phyloP scores from a whole-genome alignment of 192 early-diverging fungal genomes.

The Chytriomyces confervae region DNA sequence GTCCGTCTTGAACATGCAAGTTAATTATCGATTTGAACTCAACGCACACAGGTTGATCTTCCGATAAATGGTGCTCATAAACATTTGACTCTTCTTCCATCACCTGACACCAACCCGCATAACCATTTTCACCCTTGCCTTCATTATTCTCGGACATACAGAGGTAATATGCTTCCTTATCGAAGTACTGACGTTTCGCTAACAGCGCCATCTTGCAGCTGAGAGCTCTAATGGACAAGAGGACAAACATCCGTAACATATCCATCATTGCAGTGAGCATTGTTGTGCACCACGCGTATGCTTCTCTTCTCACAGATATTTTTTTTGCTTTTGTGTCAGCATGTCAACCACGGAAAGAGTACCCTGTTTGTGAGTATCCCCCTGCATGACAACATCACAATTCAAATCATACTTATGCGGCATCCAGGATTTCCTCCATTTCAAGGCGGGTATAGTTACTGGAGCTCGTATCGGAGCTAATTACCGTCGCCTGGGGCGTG shows the following conservation, averaged over 20 bases:
- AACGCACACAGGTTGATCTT: slow-evolving; percentile 49
- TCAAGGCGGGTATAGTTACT: slow-evolving; percentile 98
- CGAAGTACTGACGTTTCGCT: neutral
- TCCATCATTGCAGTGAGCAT: slow-evolving; percentile 87
- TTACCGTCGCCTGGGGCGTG: slow-evolving; percentile 95
- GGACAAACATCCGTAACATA: slow-evolving; percentile 98
- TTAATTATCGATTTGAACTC: no score
- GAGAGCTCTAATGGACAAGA: slow-evolving; percentile 85
- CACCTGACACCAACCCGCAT: neutral
- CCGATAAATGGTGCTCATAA: slow-evolving; percentile 37
- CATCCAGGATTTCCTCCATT: slow-evolving; percentile 91
- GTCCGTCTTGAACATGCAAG: no score
- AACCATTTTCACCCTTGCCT: neutral
- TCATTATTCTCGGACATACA: slow-evolving; percentile 1
- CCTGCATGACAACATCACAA: neutral
- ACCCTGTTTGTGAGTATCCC: slow-evolving; percentile 11
- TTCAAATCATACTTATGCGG: slow-evolving; percentile 60
- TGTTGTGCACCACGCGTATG: neutral
- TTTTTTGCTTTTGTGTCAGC: slow-evolving; percentile 46
- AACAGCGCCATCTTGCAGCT: slow-evolving; percentile 50
- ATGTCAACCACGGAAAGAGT: slow-evolving; percentile 98
- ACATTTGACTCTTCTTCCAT: slow-evolving; percentile 6
- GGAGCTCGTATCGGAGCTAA: slow-evolving; percentile 91
- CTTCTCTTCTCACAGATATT: neutral
- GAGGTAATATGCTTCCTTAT: slow-evolving; percentile 7